These are phyloP conservation scores for Phytopythium ostracodes DNA, from an alignment of 352 stramenopile genomes.

Conservation along the genomic window DNA sequence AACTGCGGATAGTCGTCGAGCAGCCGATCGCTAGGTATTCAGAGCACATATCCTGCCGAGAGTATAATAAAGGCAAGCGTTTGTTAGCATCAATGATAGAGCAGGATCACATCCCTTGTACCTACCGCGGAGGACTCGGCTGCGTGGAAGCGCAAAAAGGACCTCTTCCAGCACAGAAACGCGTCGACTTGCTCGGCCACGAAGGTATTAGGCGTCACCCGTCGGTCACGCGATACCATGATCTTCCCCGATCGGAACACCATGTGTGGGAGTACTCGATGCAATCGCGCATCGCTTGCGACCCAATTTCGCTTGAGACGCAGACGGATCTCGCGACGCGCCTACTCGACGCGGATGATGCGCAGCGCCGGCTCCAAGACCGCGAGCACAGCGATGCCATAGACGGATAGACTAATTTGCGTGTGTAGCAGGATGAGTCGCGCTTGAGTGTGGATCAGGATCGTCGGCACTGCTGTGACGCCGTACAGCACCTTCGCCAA, in stretches of 20 bases:
- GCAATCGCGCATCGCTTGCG: not conserved
- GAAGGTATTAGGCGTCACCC: not conserved
- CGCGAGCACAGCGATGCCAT: not conserved
- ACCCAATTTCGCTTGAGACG: not conserved
- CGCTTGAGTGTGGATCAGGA: not conserved
- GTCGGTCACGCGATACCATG: not conserved
- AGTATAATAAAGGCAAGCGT: not conserved
- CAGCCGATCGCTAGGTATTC: not conserved
- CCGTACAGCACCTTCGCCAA: not conserved
- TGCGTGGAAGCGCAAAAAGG: not conserved
- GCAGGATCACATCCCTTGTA: not conserved
- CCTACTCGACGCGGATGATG: not conserved
- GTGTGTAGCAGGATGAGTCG: not conserved
- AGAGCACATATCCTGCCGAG: not conserved
- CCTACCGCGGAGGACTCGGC: not conserved
- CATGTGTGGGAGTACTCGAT: too few relatives aligned
- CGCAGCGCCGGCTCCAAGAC: not conserved
- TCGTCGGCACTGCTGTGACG: not conserved
- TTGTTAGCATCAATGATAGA: too few relatives aligned
- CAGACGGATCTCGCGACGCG: not conserved
- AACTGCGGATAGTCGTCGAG: not conserved
- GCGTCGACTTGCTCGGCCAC: not conserved
- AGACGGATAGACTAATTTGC: not conserved
- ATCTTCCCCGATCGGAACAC: not conserved
- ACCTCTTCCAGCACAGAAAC: not conserved